A percentile compares a stretch with the other conserved stretches of the same genome.
Conservation (phyloP, 768 basidiomycete genomes). For the Chiua virens region DNA sequence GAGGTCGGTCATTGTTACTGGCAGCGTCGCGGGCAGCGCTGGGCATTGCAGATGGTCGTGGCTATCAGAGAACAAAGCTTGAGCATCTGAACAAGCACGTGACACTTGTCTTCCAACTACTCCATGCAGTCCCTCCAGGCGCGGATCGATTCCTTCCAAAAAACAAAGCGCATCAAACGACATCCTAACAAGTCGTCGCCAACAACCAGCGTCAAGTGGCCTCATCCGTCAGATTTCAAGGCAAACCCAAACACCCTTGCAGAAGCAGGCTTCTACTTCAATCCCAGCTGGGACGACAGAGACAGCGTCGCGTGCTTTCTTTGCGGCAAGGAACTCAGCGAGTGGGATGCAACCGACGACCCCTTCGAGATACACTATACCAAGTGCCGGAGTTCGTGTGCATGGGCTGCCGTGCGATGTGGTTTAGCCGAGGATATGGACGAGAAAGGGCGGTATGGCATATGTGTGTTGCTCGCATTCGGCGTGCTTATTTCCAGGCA, state of each 20-base stretch:
- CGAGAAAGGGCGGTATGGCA: conserved; percentile 52
- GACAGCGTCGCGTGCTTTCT: conserved; percentile 84
- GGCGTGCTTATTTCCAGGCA: not conserved
- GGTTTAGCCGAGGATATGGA: conserved; percentile 60
- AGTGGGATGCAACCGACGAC: conserved; percentile 85
- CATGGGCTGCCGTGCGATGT: conserved; percentile 84
- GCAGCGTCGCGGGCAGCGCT: not conserved
- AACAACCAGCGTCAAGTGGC: conserved; percentile 64
- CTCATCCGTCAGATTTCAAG: conserved; percentile 60
- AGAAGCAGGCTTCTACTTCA: conserved; percentile 88
- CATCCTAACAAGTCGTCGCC: conserved; percentile 46
- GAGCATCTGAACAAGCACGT: conserved; percentile 7
- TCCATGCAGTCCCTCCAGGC: conserved; percentile 54
- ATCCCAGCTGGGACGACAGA: conserved; percentile 61
- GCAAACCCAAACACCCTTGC: conserved; percentile 78
- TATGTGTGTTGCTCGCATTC: not conserved
- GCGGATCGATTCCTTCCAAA: conserved; percentile 69
- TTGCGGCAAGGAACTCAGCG: conserved; percentile 78
- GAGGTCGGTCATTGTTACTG: conserved; percentile 3
- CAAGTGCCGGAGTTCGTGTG: conserved; percentile 65
- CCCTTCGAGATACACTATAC: conserved; percentile 80
- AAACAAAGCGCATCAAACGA: conserved; percentile 59
- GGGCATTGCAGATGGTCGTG: conserved; percentile 12
- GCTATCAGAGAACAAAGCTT: conserved; percentile 7
- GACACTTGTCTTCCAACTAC: conserved; percentile 12